These are phyloP conservation scores for Domatiomyces catenatus DNA, from an alignment of 2,329 filamentous ascomycete genomes.

Conservation along the genomic window DNA sequence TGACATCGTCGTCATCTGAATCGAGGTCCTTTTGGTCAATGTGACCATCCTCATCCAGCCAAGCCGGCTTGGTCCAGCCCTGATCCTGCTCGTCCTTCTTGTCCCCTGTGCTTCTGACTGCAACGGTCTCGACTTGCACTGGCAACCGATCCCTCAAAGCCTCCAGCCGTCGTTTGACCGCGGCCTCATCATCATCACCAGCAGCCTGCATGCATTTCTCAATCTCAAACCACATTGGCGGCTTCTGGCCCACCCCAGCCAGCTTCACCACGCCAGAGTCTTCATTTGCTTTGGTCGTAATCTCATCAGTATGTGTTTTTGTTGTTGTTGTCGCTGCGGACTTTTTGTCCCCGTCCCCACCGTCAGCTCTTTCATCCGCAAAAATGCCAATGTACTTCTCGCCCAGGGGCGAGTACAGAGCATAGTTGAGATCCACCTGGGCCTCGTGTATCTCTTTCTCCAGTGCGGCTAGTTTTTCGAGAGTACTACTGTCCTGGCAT, in stretches of 20 bases:
- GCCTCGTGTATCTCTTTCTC: slow-evolving; percentile 27
- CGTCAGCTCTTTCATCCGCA: slow-evolving; percentile 20
- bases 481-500: slow-evolving; percentile 3
- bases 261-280: slow-evolving; percentile 3
- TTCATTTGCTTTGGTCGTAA: slow-evolving; percentile 13
- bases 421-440: slow-evolving; percentile 47
- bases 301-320: slow-evolving; percentile 12
- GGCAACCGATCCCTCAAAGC: slow-evolving; percentile 27
- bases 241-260: slow-evolving; percentile 9
- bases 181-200: neutral
- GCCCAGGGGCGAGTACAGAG: slow-evolving; percentile 45
- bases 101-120: slow-evolving; percentile 3
- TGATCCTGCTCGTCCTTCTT: slow-evolving; percentile 2
- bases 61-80: slow-evolving; percentile 5
- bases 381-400: slow-evolving; percentile 46
- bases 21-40: slow-evolving; percentile 11
- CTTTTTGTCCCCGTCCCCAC: slow-evolving; percentile 3
- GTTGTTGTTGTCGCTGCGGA: slow-evolving; percentile 8
- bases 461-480: slow-evolving; percentile 13
- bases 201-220: slow-evolving; percentile 25
- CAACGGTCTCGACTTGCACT: slow-evolving; percentile 5
- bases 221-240: slow-evolving; percentile 31
- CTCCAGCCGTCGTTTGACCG: slow-evolving; percentile 21
- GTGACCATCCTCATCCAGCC: slow-evolving; percentile 9
- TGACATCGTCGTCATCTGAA: slow-evolving; percentile 3